Base-by-base conservation (phyloP, 73 alveolate species). In the Paramecium bursaria region DNA sequence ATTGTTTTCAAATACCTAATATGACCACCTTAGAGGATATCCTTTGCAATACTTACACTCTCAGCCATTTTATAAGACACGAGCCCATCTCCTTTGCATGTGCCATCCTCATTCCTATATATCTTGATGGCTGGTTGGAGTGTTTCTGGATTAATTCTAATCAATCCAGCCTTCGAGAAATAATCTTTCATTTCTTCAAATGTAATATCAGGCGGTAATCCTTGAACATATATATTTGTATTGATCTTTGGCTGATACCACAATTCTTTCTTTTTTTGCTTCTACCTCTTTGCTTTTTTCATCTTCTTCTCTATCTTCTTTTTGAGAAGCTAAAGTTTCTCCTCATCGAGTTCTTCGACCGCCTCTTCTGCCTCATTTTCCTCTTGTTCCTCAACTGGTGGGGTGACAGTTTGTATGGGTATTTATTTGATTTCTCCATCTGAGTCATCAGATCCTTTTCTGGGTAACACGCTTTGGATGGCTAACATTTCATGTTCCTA, bases 211-310 rank as follows among this genome's bases (percentile, higher is more conserved):
- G 4, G 5, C 3, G 98, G 98, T 9, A 94, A 86, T 0, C 98
- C 98, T 60, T 92, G 61, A 9, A 94, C 86, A 86, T 94, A 94
- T n/a, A 94, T 76, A 73, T 87, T 85, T 19, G 95, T 79, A 86
- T 94, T 94, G 21, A 87, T 87, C 54, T 86, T 92, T 19, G 97
- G 86, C 29, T 93, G 35, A 73, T 94, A 90, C 96, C 98, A 94
- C 82, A 87, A 86, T 48, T 89, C 21, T 82, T 88, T 90, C 79
- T 91, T 91, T 47, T 92, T 94, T 75, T 91, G 90, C 47, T 73
- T 85, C 5, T 93, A 86, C 11, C 91, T 55, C 77, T 94, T 87
- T 19, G 89, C 74, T 73, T 74, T 91, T 86, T 90, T 93, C 39
- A 53, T 79, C 35, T 89, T 90, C 44, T 90, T 90, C 61, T 89